Evolutionary conservation across 225 moss, liverwort and hornwort genomes (phyloP).

Genomic region (Ulota crispa): DNA sequence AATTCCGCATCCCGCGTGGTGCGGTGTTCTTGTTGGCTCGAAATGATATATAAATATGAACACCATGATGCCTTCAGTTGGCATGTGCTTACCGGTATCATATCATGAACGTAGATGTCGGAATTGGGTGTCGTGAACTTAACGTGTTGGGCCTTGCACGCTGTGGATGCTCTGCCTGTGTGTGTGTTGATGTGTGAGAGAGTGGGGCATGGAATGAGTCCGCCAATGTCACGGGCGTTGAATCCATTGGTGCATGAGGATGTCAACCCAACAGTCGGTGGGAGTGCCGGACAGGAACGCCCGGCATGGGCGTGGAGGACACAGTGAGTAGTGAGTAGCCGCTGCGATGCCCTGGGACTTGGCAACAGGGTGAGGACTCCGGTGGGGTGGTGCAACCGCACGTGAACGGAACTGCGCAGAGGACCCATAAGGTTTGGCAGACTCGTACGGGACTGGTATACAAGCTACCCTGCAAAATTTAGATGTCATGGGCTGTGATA

Average conservation of each 20-base stretch:
- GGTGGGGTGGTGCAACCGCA: neutral
- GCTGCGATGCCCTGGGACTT: too few species aligned
- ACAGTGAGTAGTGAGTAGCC: neutral
- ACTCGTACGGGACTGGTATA: rapidly evolving
- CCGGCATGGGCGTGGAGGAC: neutral
- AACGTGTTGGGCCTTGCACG: neutral
- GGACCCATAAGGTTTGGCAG: neutral
- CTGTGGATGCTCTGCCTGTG: neutral
- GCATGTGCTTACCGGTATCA: neutral
- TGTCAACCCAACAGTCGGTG: neutral
- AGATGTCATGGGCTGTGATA: rapidly evolving
- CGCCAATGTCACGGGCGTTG: too few species aligned
- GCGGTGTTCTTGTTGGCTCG: neutral
- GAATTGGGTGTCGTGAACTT: too few species aligned
- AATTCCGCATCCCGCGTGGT: neutral
- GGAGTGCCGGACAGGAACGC: neutral
- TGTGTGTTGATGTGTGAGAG: neutral
- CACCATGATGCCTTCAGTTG: neutral
- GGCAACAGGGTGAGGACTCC: too few species aligned
- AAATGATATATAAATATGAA: neutral
- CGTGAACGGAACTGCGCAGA: neutral
- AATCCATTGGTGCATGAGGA: neutral
- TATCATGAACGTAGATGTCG: neutral
- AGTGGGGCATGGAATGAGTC: neutral
- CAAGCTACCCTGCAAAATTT: rapidly evolving